Evolutionary conservation across 768 basidiomycete genomes (phyloP).

Genomic region (Rhizopogon vulgaris): DNA sequence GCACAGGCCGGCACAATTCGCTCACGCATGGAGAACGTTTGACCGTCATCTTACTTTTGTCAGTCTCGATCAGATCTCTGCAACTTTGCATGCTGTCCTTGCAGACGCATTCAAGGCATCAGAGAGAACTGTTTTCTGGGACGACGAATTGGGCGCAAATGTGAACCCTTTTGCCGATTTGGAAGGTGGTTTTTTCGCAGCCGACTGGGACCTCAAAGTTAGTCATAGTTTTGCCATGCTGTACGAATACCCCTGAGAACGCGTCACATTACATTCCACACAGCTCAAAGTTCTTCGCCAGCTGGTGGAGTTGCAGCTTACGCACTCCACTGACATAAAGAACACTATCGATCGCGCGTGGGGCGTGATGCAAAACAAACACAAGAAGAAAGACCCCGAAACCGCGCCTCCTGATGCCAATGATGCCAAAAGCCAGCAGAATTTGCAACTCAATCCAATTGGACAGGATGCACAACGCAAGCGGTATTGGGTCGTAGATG

Average conservation of each 20-base stretch:
- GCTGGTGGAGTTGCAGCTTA: conserved; percentile 79
- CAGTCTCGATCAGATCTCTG: conserved; percentile 79
- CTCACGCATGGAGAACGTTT: conserved; percentile 21
- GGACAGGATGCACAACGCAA: conserved; percentile 73
- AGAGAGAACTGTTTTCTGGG: conserved; percentile 78
- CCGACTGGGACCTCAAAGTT: conserved; percentile 82
- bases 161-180: conserved; percentile 66
- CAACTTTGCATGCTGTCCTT: conserved; percentile 63
- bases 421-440: conserved; percentile 63
- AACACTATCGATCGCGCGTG: conserved; percentile 74
- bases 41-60: conserved; percentile 27
- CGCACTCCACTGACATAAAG: conserved; percentile 64
- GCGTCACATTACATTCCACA: conserved; percentile 16
- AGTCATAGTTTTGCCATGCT: conserved; percentile 26
- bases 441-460: conserved; percentile 59
- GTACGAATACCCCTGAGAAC: conserved; percentile 21
- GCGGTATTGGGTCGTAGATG: conserved; percentile 85
- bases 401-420: conserved; percentile 48
- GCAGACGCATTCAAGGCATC: conserved; percentile 67
- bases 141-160: conserved; percentile 59
- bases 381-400: conserved; percentile 70
- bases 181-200: conserved; percentile 70
- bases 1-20: conserved; percentile 31
- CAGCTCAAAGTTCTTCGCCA: conserved; percentile 81
- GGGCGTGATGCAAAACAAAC: conserved; percentile 79